These are phyloP conservation scores for Xylaria palmicola DNA, from an alignment of 495 filamentous ascomycete genomes.

Conservation along the genomic window DNA sequence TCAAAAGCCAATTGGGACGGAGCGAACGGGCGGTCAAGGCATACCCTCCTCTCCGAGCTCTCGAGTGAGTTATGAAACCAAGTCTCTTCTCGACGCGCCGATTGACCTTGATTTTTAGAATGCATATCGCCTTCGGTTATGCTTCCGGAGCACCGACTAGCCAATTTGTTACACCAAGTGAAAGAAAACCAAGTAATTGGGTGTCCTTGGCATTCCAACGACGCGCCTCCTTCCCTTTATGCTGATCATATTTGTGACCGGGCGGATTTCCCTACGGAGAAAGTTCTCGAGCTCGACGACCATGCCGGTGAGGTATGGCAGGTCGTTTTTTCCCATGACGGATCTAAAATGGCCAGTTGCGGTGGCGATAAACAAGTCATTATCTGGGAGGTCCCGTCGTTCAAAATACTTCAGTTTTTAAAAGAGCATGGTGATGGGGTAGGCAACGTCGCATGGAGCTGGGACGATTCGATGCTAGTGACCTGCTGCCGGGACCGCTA, in stretches of 20 bases:
- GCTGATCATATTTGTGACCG: slow-evolving; percentile 82
- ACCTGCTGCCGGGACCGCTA: slow-evolving; percentile 74
- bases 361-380: slow-evolving; percentile 70
- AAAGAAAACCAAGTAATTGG: slow-evolving; percentile 77
- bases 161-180: slow-evolving; percentile 74
- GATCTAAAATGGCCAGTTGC: slow-evolving; percentile 76
- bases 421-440: slow-evolving; percentile 64
- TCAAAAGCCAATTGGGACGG: slow-evolving; percentile 87
- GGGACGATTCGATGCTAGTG: slow-evolving; percentile 80
- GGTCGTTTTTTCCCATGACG: slow-evolving; percentile 86
- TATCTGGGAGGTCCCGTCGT: slow-evolving; percentile 78
- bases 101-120: slow-evolving; percentile 28
- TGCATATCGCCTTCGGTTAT: slow-evolving; percentile 97
- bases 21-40: slow-evolving; percentile 72
- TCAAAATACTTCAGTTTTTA: slow-evolving; percentile 63
- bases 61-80: slow-evolving; percentile 63
- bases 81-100: not conserved
- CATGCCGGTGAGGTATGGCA: slow-evolving; percentile 89
- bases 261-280: slow-evolving; percentile 71
- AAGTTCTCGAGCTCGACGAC: slow-evolving; percentile 64
- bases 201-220: slow-evolving; percentile 87
- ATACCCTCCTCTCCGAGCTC: slow-evolving; percentile 71
- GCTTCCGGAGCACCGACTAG: slow-evolving; percentile 94
- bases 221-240: slow-evolving; percentile 79
- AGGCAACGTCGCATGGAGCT: slow-evolving; percentile 83